Evolutionary conservation across 2,329 filamentous ascomycete genomes (phyloP).

Genomic region (Parascedosporium putredinis): DNA sequence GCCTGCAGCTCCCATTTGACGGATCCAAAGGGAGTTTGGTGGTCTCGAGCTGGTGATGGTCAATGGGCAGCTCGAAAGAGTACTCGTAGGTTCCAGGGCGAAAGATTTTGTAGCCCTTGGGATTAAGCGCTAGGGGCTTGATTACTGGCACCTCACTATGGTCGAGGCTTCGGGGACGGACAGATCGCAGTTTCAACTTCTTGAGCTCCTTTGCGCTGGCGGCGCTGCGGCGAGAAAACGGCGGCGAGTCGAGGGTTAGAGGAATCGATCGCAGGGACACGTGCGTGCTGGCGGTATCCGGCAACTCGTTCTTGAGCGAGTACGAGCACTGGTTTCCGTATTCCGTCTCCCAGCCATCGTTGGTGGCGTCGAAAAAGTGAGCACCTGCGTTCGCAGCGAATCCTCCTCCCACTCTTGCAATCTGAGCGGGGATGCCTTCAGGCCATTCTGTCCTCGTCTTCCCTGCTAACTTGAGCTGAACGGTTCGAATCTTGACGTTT

Average conservation of each 20-base stretch:
- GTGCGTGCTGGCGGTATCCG: constrained; percentile 25
- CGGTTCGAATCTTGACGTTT: constrained; percentile 82
- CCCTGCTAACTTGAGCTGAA: constrained; percentile 78
- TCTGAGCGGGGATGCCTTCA: constrained; percentile 84
- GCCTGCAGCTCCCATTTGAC: constrained; percentile 86
- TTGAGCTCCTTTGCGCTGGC: constrained; percentile 41
- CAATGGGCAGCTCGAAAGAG: constrained; percentile 78
- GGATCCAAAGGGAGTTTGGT: constrained; percentile 78
- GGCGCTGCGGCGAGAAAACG: constrained; percentile 16
- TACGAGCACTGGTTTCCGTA: constrained; percentile 56
- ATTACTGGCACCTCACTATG: constrained; percentile 62
- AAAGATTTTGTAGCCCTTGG: constrained; percentile 78
- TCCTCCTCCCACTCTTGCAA: constrained; percentile 75
- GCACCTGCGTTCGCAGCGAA: constrained; percentile 75
- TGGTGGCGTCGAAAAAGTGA: constrained; percentile 85
- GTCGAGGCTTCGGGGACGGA: constrained; percentile 74
- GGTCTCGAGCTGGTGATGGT: constrained; percentile 80
- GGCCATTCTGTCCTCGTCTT: constrained; percentile 90
- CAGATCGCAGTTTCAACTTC: constrained; percentile 67
- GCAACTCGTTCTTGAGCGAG: constrained; percentile 28
- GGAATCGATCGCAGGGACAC: constrained; percentile 13
- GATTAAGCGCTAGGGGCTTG: constrained; percentile 45
- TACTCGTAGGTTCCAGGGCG: constrained; percentile 59
- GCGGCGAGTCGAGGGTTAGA: constrained; percentile 13
- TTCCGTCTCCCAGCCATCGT: constrained; percentile 48